phyloP scores from a whole-genome alignment of 805 yeast genomes.

The Hanseniaspora lachancei region DNA sequence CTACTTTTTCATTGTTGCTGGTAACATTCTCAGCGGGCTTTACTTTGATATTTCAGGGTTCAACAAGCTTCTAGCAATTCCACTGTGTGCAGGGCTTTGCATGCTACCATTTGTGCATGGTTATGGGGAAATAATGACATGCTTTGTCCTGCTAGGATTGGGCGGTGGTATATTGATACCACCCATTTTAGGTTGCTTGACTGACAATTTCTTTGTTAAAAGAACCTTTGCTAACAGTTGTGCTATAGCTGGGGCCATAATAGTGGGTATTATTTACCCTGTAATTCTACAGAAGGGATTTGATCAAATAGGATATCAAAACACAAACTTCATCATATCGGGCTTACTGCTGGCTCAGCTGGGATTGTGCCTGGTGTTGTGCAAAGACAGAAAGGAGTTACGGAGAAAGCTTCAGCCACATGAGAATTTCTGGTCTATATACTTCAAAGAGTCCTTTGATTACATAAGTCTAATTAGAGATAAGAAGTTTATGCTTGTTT shows the following conservation, averaged over 20 bases:
- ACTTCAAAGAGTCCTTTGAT: conserved; percentile 27
- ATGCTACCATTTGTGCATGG: conserved; percentile 41
- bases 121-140: conserved; percentile 44
- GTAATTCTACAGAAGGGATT: conserved; percentile 37
- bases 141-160: conserved; percentile 41
- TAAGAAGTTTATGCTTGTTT: conserved; percentile 30
- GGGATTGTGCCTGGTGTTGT: conserved; percentile 25
- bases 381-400: conserved; percentile 26
- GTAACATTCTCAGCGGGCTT: conserved; percentile 32
- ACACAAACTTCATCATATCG: conserved; percentile 45
- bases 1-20: conserved; percentile 21
- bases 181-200: conserved; percentile 42
- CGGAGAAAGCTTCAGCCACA: conserved; percentile 2
- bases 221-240: conserved; percentile 51
- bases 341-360: conserved; percentile 22
- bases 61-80: conserved; percentile 32
- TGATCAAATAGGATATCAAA: conserved; percentile 39
- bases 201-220: conserved; percentile 48
- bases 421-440: conserved; percentile 9
- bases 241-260: conserved; percentile 52
- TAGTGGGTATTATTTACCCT: conserved; percentile 55
- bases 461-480: conserved; percentile 28
- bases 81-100: conserved; percentile 35
- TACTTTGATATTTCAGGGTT: conserved; percentile 51
- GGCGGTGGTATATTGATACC: conserved; percentile 41